phyloP scores from a whole-genome alignment of 75 land plant genomes.

The Sequoia sempervirens region DNA sequence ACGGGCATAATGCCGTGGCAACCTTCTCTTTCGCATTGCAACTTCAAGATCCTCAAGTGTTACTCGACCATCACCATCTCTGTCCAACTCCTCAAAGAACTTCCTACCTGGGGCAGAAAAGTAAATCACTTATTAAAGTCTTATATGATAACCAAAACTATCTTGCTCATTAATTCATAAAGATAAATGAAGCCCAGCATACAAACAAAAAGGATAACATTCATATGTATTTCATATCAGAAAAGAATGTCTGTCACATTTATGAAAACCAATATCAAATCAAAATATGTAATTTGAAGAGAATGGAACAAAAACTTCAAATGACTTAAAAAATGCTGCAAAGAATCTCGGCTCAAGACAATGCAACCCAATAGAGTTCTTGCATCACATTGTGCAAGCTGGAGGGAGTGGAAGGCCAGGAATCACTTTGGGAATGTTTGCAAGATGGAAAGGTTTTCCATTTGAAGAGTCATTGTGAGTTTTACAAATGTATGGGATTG shows the following conservation, averaged over 20 bases:
- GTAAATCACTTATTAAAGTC: neutral
- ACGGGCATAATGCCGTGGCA: conserved; percentile 76
- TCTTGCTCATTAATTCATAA: neutral
- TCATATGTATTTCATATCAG: neutral
- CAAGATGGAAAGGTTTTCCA: neutral
- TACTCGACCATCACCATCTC: conserved; percentile 91
- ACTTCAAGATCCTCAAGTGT: conserved; percentile 89
- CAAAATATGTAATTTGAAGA: neutral
- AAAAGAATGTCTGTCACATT: neutral
- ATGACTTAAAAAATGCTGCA: neutral
- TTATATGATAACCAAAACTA: neutral
- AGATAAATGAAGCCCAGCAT: neutral
- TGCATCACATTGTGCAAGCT: neutral
- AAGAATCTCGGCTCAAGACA: neutral
- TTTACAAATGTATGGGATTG: neutral
- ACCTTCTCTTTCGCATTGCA: conserved; percentile 75
- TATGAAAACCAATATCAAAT: neutral
- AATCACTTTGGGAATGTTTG: neutral
- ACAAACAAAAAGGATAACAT: neutral
- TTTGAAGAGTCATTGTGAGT: neutral
- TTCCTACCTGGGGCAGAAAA: conserved; percentile 49
- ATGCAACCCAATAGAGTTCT: neutral
- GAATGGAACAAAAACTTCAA: neutral
- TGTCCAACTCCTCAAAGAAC: conserved; percentile 89
- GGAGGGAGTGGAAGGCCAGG: neutral